A percentile compares a stretch with the other conserved stretches of the same genome.
Conservation (phyloP, 176 grass and related monocot species). For the Avena insularis region DNA sequence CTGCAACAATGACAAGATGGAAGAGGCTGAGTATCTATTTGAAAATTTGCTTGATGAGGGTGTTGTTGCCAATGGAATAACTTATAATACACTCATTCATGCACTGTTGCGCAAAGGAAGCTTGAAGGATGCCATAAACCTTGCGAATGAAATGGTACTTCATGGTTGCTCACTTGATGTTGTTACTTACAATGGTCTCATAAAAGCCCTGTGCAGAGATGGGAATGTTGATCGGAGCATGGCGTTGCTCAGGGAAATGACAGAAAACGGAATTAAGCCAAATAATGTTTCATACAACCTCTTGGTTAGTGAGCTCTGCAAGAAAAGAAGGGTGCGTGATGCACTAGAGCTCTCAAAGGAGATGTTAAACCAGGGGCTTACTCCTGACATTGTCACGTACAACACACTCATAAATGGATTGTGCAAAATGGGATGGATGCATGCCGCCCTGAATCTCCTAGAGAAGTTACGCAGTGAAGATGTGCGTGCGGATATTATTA, state of each 20-base stretch:
- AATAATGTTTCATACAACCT: conserved; percentile 94
- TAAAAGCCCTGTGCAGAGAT: conserved; percentile 83
- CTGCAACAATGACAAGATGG: conserved; percentile 62
- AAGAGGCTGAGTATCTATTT: conserved; percentile 69
- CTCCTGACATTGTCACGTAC: conserved; percentile 92
- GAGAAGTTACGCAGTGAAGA: conserved; percentile 78
- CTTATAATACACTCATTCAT: conserved; percentile 87
- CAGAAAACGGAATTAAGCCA: conserved; percentile 72
- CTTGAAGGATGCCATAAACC: conserved; percentile 68
- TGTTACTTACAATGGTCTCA: conserved; percentile 84
- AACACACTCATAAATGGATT: conserved; percentile 92
- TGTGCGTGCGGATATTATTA: conserved; percentile 71
- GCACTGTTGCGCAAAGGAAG: conserved; percentile 60
- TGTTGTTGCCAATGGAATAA: conserved; percentile 71
- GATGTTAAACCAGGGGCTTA: conserved; percentile 76
- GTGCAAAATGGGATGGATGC: conserved; percentile 81
- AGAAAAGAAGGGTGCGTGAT: conserved; percentile 67
- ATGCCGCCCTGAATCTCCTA: conserved; percentile 81
- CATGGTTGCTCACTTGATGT: conserved; percentile 75
- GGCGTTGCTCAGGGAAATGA: conserved; percentile 76
- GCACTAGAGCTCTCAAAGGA: conserved; percentile 79
- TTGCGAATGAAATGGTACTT: conserved; percentile 79
- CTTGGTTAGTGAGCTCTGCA: conserved; percentile 79
- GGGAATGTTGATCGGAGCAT: conserved; percentile 67
- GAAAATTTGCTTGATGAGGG: conserved; percentile 72